Conservation (phyloP, 1,284 basidiomycete species). For the Puccinia coronata region DNA sequence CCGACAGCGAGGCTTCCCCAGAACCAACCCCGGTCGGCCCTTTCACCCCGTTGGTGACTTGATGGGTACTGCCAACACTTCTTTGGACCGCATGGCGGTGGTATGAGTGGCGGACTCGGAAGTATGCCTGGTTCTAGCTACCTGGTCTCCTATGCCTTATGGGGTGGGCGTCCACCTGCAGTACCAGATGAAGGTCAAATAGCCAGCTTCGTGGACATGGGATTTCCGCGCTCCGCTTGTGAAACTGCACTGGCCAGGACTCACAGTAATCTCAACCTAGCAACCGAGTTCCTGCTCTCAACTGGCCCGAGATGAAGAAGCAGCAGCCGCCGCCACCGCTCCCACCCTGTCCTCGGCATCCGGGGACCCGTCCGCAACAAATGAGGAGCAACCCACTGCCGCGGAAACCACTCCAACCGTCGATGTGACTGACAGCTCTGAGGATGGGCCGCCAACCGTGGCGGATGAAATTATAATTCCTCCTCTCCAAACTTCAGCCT, state of each 20-base stretch:
- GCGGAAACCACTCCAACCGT: not conserved
- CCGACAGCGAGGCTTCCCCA: conserved; percentile 73
- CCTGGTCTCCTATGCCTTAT: conserved; percentile 58
- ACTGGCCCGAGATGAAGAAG: too few relatives aligned
- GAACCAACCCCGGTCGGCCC: conserved; percentile 51
- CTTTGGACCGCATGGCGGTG: conserved; percentile 43
- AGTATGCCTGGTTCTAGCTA: conserved; percentile 43
- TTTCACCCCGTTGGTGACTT: conserved; percentile 54
- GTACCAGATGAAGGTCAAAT: conserved; percentile 63
- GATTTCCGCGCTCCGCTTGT: conserved; percentile 82
- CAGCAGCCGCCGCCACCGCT: too few relatives aligned
- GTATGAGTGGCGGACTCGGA: conserved; percentile 42
- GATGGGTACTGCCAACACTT: conserved; percentile 58
- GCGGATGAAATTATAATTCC: conserved; percentile 7
- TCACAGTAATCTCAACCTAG: conserved; percentile 83
- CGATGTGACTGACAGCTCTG: not conserved
- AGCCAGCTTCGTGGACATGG: conserved; percentile 89
- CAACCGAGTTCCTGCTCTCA: conserved; percentile 84
- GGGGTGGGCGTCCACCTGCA: conserved; percentile 44
- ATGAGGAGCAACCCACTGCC: not conserved
- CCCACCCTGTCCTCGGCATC: too few relatives aligned
- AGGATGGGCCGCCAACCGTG: not conserved
- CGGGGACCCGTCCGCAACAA: too few relatives aligned
- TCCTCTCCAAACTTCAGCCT: not conserved
- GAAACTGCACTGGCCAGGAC: conserved; percentile 79